Evolutionary conservation across 2,329 filamentous ascomycete genomes (phyloP), one percentile per base, ranked within the genome.

Genomic region (Colletotrichum aenigma): DNA sequence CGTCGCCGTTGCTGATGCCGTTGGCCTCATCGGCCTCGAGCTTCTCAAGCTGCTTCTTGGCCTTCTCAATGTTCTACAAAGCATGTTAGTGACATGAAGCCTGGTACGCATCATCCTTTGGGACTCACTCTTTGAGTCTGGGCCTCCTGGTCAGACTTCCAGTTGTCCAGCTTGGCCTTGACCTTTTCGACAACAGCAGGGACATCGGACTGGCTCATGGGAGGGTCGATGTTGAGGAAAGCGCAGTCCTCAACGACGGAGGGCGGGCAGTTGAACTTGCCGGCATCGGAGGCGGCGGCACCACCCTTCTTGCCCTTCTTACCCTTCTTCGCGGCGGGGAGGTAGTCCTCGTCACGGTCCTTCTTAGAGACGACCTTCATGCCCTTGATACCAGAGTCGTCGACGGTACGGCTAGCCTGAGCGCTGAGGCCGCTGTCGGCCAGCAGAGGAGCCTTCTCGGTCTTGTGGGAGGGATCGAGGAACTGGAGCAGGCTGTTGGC

Each of bases 1-100:
- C 86, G 78, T 89, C 87, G 76, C 84, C 88, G 82, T 87, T 88
- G 78, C 84, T 86, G 77, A 86, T 86, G 78, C 89, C 89, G 77
- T 85, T 87, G 70, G 87, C 85, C 81, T 91, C 91, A 78, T 91
- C 88, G 71, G 93, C 92, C 83, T 98, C 96, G 71, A 98, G 91
- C 79, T 93, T 93, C 83, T 96, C 95, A 78, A 99, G 97, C 86
- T 98, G 96, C 86, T 96, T 96, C 89, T 98, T 94, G 77, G 97
- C 97, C 87, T 98, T 98, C 78, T 95, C 95, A 77, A 98, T 94
- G 89, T 99, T 99, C 97, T 98, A 81, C 32, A 55, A 30, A 52
- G 9, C 5, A 34, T 9, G 76, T 87, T 82, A 87, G 82, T 74
- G 79, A 30, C 43, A 52, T 65, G 30, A 28, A 74, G 30, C 24